These are phyloP conservation scores for Fraxinus albicans DNA, from an alignment of 305 asterid genomes.

Conservation along the genomic window DNA sequence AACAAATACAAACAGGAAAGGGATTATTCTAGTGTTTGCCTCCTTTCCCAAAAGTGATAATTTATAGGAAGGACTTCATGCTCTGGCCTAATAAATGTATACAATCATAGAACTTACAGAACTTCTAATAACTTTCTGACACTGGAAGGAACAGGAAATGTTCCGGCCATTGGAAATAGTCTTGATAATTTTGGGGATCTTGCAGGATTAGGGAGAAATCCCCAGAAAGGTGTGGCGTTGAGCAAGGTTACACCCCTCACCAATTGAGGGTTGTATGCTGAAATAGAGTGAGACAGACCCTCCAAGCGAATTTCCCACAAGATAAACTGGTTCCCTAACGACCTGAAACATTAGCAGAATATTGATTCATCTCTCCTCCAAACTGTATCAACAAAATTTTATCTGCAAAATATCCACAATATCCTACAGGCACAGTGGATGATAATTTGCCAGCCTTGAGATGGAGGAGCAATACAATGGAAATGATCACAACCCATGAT, in stretches of 20 bases:
- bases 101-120: conserved; percentile 47
- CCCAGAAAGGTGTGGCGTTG: conserved; percentile 95
- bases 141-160: conserved; percentile 78
- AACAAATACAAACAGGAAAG: background rate
- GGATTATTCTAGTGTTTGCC: background rate
- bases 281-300: conserved; percentile 76
- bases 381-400: background rate
- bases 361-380: conserved; percentile 4
- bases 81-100: background rate
- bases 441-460: background rate
- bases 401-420: background rate
- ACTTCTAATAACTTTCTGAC: conserved; percentile 54
- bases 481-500: background rate
- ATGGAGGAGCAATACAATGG: background rate
- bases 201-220: conserved; percentile 79
- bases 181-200: conserved; percentile 68
- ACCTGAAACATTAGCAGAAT: conserved; percentile 45
- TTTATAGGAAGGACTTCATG: background rate
- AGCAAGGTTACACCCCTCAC: conserved; percentile 84
- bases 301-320: conserved; percentile 85
- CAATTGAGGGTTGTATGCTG: conserved; percentile 66
- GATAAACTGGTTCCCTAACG: conserved; percentile 72
- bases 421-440: background rate
- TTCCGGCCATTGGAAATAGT: conserved; percentile 84
- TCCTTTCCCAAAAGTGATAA: background rate